Evolutionary conservation across 2,329 filamentous ascomycete genomes (phyloP).

Genomic region (Sclerotiophoma versabilis): DNA sequence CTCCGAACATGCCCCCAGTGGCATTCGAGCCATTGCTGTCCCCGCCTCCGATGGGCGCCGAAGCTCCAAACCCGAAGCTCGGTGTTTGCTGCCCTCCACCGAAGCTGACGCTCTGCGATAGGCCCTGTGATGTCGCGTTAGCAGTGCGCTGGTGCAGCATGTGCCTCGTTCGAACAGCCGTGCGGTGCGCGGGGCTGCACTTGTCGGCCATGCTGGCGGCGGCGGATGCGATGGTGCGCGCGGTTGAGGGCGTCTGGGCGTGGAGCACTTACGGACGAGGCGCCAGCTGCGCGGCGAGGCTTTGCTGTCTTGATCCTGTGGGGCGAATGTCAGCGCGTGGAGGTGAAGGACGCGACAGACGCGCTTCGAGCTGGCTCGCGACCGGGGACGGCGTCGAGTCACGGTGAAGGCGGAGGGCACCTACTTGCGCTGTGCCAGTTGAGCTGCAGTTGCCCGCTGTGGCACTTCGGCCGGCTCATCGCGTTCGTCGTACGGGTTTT

Average conservation of each 20-base stretch:
- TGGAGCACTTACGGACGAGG: conserved; percentile 36
- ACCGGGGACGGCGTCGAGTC: conserved; percentile 1
- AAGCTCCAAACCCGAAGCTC: conserved; percentile 36
- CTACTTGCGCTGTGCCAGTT: conserved; percentile 63
- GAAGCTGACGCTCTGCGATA: conserved; percentile 33
- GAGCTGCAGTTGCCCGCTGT: conserved; percentile 61
- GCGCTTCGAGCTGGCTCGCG: conserved; percentile 1
- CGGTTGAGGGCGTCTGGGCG: conserved; percentile 2
- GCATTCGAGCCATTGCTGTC: conserved; percentile 14
- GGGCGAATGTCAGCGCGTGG: conserved; percentile 26
- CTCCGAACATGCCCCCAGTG: conserved; percentile 16
- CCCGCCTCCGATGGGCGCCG: conserved; percentile 25
- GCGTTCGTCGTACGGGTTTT: conserved; percentile 37
- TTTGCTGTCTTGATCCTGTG: conserved; percentile 38
- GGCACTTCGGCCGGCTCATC: conserved; percentile 54
- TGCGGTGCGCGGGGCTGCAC: conserved; percentile 17
- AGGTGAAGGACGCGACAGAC: not conserved
- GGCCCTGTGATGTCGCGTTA: conserved; percentile 31
- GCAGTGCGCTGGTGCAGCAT: conserved; percentile 16
- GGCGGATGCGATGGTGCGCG: conserved; percentile 1
- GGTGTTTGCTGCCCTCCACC: conserved; percentile 24
- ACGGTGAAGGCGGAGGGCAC: conserved; percentile 41
- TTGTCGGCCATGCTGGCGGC: conserved; percentile 8
- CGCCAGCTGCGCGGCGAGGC: conserved; percentile 31
- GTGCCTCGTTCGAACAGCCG: conserved; percentile 17